Conservation (phyloP, 148 eudicot genomes). For the Cornus kousa region DNA sequence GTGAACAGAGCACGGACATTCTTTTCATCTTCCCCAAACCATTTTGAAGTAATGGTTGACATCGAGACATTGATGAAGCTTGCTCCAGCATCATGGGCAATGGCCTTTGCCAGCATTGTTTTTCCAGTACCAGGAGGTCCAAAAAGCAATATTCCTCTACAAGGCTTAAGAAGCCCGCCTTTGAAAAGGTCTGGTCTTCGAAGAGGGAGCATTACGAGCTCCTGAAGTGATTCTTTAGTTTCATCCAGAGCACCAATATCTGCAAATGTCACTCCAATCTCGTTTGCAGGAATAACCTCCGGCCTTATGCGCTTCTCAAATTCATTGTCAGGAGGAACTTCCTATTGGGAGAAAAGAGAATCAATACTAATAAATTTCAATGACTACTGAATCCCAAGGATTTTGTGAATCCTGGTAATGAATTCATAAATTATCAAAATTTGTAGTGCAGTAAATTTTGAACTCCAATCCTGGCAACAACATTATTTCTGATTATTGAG, state of each 20-base stretch:
- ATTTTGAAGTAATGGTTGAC: constrained; percentile 95
- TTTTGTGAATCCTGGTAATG: background rate
- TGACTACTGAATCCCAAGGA: background rate
- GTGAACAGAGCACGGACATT: constrained; percentile 88
- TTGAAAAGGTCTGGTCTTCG: constrained; percentile 86
- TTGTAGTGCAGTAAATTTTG: background rate
- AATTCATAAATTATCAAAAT: background rate
- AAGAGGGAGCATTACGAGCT: constrained; percentile 88
- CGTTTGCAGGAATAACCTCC: constrained; percentile 80
- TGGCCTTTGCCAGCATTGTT: constrained; percentile 94
- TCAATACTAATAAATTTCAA: too few relatives aligned
- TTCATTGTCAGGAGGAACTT: constrained; percentile 84
- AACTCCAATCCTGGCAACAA: background rate
- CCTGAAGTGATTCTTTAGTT: constrained; percentile 83
- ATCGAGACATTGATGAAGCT: constrained; percentile 92
- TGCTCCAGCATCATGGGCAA: constrained; percentile 97
- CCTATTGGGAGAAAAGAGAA: constrained; percentile 35
- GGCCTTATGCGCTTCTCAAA: constrained; percentile 92
- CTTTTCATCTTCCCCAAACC: constrained; percentile 98
- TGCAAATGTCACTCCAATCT: constrained; percentile 77
- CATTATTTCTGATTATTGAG: background rate
- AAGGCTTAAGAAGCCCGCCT: constrained; percentile 94
- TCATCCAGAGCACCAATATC: constrained; percentile 88
- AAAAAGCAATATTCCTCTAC: constrained; percentile 79
- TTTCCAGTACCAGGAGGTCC: constrained; percentile 97